phyloP scores from a whole-genome alignment of 306 rosid species.

The Vigna unguiculata region DNA sequence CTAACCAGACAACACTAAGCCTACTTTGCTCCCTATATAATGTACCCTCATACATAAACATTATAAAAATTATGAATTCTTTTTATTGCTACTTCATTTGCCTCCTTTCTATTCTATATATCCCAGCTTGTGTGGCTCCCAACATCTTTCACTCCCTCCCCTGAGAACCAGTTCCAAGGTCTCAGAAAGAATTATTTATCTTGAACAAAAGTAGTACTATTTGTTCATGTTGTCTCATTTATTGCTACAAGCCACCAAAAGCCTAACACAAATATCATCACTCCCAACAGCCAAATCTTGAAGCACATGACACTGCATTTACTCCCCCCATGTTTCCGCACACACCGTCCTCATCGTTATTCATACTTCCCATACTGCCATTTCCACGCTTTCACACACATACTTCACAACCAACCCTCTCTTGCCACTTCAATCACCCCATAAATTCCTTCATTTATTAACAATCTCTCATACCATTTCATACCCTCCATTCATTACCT shows the following conservation, averaged over 20 bases:
- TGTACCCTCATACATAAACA: background rate
- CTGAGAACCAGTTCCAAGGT: slow-evolving; percentile 59
- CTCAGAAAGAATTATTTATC: background rate
- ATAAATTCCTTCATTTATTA: slow-evolving; percentile 40
- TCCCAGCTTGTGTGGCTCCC: slow-evolving; percentile 28
- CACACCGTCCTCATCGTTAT: slow-evolving; percentile 34
- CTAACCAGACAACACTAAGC: slow-evolving; percentile 50
- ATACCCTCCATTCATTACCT: slow-evolving; percentile 28
- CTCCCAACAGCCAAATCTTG: slow-evolving; percentile 51
- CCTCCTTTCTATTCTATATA: slow-evolving; percentile 14
- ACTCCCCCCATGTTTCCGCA: slow-evolving; percentile 58
- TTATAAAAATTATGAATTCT: background rate
- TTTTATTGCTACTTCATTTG: slow-evolving; percentile 6
- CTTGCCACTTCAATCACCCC: slow-evolving; percentile 17
- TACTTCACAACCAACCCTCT: slow-evolving; percentile 41
- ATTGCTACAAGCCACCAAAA: slow-evolving; percentile 45
- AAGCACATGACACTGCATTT: slow-evolving; percentile 67
- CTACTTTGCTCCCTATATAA: slow-evolving; percentile 31
- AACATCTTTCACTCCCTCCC: slow-evolving; percentile 42
- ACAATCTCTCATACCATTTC: slow-evolving; percentile 21
- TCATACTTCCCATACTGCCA: slow-evolving; percentile 23
- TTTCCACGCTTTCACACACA: slow-evolving; percentile 29
- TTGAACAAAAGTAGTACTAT: slow-evolving; percentile 20
- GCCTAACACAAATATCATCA: slow-evolving; percentile 34
- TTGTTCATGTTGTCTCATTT: slow-evolving; percentile 52